A percentile compares a stretch with the other conserved stretches of the same genome.
Conservation (phyloP, 805 yeast species). For the Wickerhamiella australiensis region DNA sequence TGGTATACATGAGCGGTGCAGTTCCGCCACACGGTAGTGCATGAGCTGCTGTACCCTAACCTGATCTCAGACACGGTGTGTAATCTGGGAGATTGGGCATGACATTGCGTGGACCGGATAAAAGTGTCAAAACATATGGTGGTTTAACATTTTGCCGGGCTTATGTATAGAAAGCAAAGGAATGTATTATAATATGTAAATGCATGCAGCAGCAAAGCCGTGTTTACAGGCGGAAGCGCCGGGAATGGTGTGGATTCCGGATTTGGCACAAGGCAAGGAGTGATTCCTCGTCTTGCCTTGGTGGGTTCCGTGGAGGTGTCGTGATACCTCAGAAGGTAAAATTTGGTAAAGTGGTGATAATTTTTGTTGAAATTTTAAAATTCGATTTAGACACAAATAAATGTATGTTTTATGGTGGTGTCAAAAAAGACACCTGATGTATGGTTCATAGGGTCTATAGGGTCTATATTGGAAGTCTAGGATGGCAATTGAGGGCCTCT, state of each 20-base stretch:
- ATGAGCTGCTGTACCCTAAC: not conserved
- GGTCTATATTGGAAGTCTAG: no score
- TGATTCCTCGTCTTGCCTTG: no score
- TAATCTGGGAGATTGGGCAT: not conserved
- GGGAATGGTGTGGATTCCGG: not conserved
- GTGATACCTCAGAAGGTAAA: not conserved
- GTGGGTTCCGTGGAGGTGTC: no score
- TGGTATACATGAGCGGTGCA: conserved; percentile 5
- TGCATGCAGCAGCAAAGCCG: conserved; percentile 9
- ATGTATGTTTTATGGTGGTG: no score
- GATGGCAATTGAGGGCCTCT: no score
- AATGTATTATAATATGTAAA: conserved; percentile 5
- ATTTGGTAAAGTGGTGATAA: not conserved
- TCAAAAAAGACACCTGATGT: no score
- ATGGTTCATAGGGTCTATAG: no score
- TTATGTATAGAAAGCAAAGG: not conserved
- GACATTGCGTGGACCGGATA: not conserved
- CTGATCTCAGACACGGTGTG: conserved; percentile 9
- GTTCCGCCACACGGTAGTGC: conserved; percentile 7
- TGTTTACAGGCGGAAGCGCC: not conserved
- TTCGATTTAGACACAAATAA: no score
- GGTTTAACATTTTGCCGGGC: conserved; percentile 9
- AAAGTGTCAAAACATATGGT: conserved; percentile 10
- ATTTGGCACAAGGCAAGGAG: not conserved
- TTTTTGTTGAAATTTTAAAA: not conserved